These are phyloP conservation scores for Penicillium sp. DNA, from an alignment of 2,329 filamentous ascomycete species.

Conservation along the genomic window DNA sequence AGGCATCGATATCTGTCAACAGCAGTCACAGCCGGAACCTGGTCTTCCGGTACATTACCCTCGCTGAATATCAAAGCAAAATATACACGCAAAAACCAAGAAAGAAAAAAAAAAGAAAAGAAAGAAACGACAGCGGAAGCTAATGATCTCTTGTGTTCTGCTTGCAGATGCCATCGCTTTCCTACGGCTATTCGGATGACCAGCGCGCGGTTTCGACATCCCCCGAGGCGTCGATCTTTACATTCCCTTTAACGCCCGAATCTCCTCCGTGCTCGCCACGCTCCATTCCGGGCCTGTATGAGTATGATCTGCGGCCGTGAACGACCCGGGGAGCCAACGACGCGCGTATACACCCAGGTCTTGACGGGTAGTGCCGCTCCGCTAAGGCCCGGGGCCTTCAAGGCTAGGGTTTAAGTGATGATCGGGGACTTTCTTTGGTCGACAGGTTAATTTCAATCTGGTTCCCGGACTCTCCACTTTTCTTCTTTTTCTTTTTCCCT, in stretches of 20 bases:
- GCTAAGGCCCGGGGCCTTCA: background rate
- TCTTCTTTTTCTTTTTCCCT: constrained; percentile 2
- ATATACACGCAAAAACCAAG: constrained; percentile 1
- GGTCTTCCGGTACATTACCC: constrained; percentile 46
- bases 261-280: constrained; percentile 42
- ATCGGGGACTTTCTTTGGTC: background rate
- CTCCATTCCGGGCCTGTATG: constrained; percentile 27
- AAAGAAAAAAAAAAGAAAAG: too few relatives aligned
- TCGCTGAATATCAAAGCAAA: constrained; percentile 19
- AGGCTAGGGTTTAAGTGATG: background rate
- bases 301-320: constrained; percentile 22
- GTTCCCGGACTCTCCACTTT: constrained; percentile 8
- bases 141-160: constrained; percentile 17
- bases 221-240: constrained; percentile 37
- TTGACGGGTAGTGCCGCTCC: constrained; percentile 8
- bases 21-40: constrained; percentile 36
- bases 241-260: constrained; percentile 43
- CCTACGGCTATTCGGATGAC: constrained; percentile 39
- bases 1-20: constrained; percentile 51
- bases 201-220: constrained; percentile 43
- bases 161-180: constrained; percentile 25
- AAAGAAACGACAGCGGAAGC: constrained; percentile 15
- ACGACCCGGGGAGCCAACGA: background rate
- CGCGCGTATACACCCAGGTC: background rate
- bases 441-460: background rate